Base-by-base conservation (phyloP, 768 basidiomycete genomes). In the Termitomyces sp. region DNA sequence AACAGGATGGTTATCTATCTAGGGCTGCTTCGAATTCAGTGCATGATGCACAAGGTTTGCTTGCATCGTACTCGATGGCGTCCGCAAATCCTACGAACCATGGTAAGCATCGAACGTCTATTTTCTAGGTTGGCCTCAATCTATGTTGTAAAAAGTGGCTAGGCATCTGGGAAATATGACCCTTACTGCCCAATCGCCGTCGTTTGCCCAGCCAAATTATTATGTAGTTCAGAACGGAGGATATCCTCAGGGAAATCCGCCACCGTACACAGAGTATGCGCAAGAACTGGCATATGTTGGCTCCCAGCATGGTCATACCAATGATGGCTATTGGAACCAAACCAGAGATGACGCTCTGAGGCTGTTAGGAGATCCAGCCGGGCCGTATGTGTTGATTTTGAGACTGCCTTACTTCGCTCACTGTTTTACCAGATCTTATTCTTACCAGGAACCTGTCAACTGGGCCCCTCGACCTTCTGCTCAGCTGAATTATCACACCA, bases 21-120 rank as follows among this genome's bases (percentile, higher is more conserved):
- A 39, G 37, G 11, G 25, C 50, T 40, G 50, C 50, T 51, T 51
- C 37, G 19, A 51, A 51, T 40, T 51, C 50, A 39, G 37, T 51
- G 23, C 50, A 51, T 17, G 50, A 51, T 51, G 50, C 50, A 12
- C 50, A 51, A 40, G 27, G 37, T 39, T 19, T 51, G 11, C 50
- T 51, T 51, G 50, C 50, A 7, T 51, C 46, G 30, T 47, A 47
- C n/a, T 49, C 90, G 39, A 78, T 86, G 64, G 86, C 86, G 39
- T 90, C 89, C 57, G 84, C 86, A 27, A 88, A 85, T 4, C 88
- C 89, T n/a, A 80, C 88, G 8, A 76, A 82, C 37, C 89, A 91
- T 65, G 88, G 90, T 89, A 65, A 59, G 71, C 63, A 37, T 43
- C 34, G 44, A 39, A 19, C 11, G 41, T 59, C 30, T 19, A 30